These are phyloP conservation scores for Penicillium aurantiogriseum DNA, from an alignment of 2,329 filamentous ascomycete genomes.

Conservation along the genomic window DNA sequence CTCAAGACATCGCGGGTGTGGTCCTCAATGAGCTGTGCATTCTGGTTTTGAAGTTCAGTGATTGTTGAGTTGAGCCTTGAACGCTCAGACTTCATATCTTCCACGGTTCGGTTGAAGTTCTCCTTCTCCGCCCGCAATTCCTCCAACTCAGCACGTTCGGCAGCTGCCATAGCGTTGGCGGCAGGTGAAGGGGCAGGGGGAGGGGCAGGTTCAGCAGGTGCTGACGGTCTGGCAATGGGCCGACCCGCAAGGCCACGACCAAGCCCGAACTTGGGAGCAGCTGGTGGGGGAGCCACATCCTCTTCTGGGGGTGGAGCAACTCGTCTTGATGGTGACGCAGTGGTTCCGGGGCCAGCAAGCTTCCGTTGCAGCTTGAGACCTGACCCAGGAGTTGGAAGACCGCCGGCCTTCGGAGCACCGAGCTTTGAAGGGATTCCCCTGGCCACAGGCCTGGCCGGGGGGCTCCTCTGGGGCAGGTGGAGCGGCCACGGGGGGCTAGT, in stretches of 20 bases:
- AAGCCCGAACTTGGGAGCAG: conserved; percentile 58
- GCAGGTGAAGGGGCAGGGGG: conserved; percentile 54
- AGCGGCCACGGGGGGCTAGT: conserved; percentile 44
- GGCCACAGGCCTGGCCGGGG: conserved; percentile 45
- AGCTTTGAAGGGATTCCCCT: conserved; percentile 48
- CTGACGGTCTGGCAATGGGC: conserved; percentile 72
- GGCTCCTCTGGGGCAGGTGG: conserved; percentile 29
- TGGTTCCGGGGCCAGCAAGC: conserved; percentile 42
- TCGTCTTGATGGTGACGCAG: conserved; percentile 44
- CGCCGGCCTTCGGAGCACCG: conserved; percentile 42
- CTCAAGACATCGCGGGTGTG: conserved; percentile 92
- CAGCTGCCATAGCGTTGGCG: conserved; percentile 65
- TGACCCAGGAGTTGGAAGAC: conserved; percentile 42
- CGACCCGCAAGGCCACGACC: conserved; percentile 79
- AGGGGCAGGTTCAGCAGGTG: conserved; percentile 43
- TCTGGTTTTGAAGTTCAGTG: conserved; percentile 93
- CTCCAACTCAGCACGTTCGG: conserved; percentile 69
- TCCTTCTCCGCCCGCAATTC: conserved; percentile 84
- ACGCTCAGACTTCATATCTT: conserved; percentile 79
- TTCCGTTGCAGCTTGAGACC: conserved; percentile 47
- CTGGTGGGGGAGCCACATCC: conserved; percentile 43
- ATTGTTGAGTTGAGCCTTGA: conserved; percentile 81
- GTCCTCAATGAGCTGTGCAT: conserved; percentile 93
- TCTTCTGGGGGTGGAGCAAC: conserved; percentile 47
- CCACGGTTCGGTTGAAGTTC: conserved; percentile 67